Conservation (phyloP, 129 eudicot genomes). For the Tanacetum coccineum region DNA sequence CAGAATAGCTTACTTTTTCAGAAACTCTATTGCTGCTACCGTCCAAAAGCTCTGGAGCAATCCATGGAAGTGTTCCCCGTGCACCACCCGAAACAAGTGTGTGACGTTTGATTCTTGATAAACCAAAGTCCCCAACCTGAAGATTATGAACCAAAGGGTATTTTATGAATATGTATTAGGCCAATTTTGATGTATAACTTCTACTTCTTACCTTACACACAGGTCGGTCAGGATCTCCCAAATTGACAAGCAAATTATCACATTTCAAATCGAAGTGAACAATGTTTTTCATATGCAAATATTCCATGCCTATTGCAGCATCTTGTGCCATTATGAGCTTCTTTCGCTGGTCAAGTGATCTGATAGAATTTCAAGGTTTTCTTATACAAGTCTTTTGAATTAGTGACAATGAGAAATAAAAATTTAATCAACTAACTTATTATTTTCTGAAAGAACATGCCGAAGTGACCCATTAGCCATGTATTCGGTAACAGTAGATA, state of each 20-base stretch:
- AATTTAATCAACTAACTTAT: slow-evolving; percentile 30
- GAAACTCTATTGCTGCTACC: too few species aligned
- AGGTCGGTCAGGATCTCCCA: slow-evolving; percentile 75
- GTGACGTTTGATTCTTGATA: too few species aligned
- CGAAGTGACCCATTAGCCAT: slow-evolving; percentile 69
- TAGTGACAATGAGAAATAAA: slow-evolving; percentile 4
- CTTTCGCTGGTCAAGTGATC: slow-evolving; percentile 53
- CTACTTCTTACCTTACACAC: slow-evolving; percentile 57
- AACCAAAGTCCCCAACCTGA: too few species aligned
- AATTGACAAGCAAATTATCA: slow-evolving; percentile 76
- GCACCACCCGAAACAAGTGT: too few species aligned
- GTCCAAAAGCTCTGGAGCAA: too few species aligned
- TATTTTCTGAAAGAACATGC: slow-evolving; percentile 50
- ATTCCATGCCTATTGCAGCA: slow-evolving; percentile 90
- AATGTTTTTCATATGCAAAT: slow-evolving; percentile 62
- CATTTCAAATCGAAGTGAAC: slow-evolving; percentile 84
- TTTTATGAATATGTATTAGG: not conserved
- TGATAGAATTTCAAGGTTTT: slow-evolving; percentile 24
- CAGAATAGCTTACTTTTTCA: too few species aligned
- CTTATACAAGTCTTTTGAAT: not conserved
- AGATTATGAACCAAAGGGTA: not conserved
- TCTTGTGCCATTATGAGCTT: slow-evolving; percentile 64
- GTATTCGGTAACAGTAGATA: slow-evolving; percentile 70
- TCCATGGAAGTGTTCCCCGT: too few species aligned
- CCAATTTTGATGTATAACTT: not conserved